These are phyloP conservation scores for Pseudogymnoascus sp. DNA, from an alignment of 2,329 filamentous ascomycete species.

Conservation along the genomic window DNA sequence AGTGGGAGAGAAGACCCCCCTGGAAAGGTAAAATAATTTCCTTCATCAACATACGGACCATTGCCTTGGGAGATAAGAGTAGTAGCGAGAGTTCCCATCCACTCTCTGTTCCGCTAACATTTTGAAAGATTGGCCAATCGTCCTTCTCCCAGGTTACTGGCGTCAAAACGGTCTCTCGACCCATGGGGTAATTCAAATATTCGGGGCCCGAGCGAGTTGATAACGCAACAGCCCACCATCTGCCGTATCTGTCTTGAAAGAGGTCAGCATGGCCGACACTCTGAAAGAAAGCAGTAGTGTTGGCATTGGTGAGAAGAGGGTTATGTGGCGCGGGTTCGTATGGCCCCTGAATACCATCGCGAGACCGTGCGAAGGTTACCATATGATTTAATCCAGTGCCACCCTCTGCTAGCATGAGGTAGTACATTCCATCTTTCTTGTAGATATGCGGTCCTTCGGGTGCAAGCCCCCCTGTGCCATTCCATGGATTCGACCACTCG, in stretches of 20 bases:
- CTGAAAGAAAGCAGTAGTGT: constrained; percentile 35
- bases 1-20: too few relatives aligned
- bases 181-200: constrained; percentile 22
- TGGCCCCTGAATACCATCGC: constrained; percentile 33
- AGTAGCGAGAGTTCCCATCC: too few relatives aligned
- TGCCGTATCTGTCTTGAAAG: constrained; percentile 32
- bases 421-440: constrained; percentile 44
- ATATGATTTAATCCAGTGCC: constrained; percentile 44
- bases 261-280: constrained; percentile 18
- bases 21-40: too few relatives aligned
- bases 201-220: constrained; percentile 16
- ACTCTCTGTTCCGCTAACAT: constrained; percentile 3
- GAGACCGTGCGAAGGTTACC: constrained; percentile 41
- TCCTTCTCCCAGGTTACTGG: constrained; percentile 24
- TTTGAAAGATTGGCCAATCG: constrained; percentile 32
- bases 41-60: too few relatives aligned
- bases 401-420: constrained; percentile 46
- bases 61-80: too few relatives aligned
- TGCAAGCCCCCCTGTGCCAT: constrained; percentile 37
- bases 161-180: constrained; percentile 30
- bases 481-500: constrained; percentile 38
- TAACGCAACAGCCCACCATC: constrained; percentile 16
- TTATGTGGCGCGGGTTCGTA: constrained; percentile 38
- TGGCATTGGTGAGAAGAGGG: constrained; percentile 40
- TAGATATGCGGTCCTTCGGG: constrained; percentile 51